These are phyloP conservation scores for Magnusiomyces suaveolens DNA, from an alignment of 1,139 yeast species.

Conservation along the genomic window DNA sequence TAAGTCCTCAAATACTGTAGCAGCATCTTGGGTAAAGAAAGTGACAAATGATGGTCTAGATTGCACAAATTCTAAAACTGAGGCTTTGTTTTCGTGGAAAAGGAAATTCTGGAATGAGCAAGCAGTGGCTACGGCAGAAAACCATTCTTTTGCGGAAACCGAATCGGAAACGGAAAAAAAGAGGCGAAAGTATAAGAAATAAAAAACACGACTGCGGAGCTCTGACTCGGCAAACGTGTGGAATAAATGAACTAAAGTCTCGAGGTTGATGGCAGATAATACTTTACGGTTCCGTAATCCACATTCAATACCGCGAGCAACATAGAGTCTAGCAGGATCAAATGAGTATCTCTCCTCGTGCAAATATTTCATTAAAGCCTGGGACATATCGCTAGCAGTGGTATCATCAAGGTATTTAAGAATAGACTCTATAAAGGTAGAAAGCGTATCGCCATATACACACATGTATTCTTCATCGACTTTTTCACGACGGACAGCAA, in stretches of 20 bases:
- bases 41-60: slow-evolving; percentile 4
- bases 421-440: slow-evolving; percentile 41
- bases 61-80: slow-evolving; percentile 6
- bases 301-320: slow-evolving; percentile 46
- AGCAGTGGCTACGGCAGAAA: slow-evolving; percentile 5
- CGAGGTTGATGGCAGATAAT: slow-evolving; percentile 29
- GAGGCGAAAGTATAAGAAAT: slow-evolving; percentile 9
- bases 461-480: slow-evolving; percentile 36
- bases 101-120: slow-evolving; percentile 1
- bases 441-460: slow-evolving; percentile 47
- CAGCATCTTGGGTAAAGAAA: neutral
- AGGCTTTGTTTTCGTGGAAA: slow-evolving; percentile 6
- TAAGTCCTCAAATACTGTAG: neutral
- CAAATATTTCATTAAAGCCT: slow-evolving; percentile 35
- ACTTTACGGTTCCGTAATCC: slow-evolving; percentile 38
- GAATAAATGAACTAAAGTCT: slow-evolving; percentile 38
- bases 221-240: slow-evolving; percentile 52
- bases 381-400: slow-evolving; percentile 29
- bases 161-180: slow-evolving; percentile 3
- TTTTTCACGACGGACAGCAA: slow-evolving; percentile 27
- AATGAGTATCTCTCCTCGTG: slow-evolving; percentile 44
- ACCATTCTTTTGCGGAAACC: slow-evolving; percentile 11
- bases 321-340: slow-evolving; percentile 63
- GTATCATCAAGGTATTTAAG: slow-evolving; percentile 34
- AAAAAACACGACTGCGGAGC: slow-evolving; percentile 39